phyloP scores from a whole-genome alignment of 495 filamentous ascomycete species.

The Aspergillus diversus region DNA sequence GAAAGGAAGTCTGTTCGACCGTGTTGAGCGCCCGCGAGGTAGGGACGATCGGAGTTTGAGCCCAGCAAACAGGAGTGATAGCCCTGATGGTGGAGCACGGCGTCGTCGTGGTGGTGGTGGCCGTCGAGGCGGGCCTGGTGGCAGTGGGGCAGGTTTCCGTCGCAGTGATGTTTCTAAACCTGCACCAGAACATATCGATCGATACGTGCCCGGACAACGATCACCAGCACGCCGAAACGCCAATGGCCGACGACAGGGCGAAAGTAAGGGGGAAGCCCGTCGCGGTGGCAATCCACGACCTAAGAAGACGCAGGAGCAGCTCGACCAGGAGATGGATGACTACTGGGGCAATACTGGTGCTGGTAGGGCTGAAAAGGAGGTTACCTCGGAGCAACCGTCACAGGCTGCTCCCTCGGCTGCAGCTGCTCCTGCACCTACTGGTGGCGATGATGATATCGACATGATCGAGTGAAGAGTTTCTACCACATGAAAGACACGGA shows the following conservation, averaged over 20 bases:
- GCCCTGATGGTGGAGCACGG: conserved; percentile 28
- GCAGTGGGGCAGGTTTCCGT: conserved; percentile 28
- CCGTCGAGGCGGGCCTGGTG: conserved; percentile 28
- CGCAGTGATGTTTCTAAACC: conserved; percentile 71
- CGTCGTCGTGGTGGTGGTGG: conserved; percentile 45
- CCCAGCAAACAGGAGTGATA: conserved; percentile 37
- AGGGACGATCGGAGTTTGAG: conserved; percentile 46
- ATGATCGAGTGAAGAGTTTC: conserved; percentile 49
- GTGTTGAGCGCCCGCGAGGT: conserved; percentile 59
- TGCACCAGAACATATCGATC: conserved; percentile 74
- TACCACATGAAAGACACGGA: neutral
- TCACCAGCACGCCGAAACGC: conserved; percentile 41
- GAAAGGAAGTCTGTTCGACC: conserved; percentile 73
- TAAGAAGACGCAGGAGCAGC: conserved; percentile 87
- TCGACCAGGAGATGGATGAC: conserved; percentile 95
- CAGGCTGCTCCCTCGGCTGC: conserved; percentile 26
- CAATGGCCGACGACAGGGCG: conserved; percentile 55
- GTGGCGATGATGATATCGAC: conserved; percentile 60
- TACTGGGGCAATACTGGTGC: conserved; percentile 68
- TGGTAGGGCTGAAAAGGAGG: conserved; percentile 31
- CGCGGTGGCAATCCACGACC: conserved; percentile 59
- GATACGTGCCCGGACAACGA: conserved; percentile 73
- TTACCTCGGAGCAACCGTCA: conserved; percentile 22
- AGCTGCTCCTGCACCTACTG: conserved; percentile 31
- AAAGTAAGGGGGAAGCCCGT: conserved; percentile 42